phyloP scores from a whole-genome alignment of 2,329 filamentous ascomycete species.

The Cercospora sojina region DNA sequence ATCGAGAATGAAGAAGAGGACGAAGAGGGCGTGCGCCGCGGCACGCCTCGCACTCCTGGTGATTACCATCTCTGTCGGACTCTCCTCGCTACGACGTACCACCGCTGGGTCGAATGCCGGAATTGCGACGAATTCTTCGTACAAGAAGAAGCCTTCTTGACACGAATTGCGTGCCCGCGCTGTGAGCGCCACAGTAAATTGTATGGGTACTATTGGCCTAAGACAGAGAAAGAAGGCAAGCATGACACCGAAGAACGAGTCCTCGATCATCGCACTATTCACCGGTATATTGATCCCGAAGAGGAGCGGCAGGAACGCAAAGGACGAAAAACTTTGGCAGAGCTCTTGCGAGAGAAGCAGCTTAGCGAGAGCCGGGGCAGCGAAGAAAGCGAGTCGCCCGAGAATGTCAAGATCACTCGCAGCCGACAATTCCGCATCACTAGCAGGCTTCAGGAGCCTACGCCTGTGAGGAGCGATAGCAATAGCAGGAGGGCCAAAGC shows the following conservation, averaged over 20 bases:
- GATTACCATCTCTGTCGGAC: slow-evolving; percentile 76
- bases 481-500: slow-evolving; percentile 1
- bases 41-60: slow-evolving; percentile 44
- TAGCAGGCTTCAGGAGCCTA: slow-evolving; percentile 15
- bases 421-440: slow-evolving; percentile 14
- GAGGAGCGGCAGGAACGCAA: slow-evolving; percentile 39
- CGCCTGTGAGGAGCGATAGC: slow-evolving; percentile 16
- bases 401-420: slow-evolving; percentile 9
- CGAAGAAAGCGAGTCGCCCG: slow-evolving; percentile 21
- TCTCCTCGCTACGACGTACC: slow-evolving; percentile 72
- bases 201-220: slow-evolving; percentile 94
- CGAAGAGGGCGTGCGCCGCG: slow-evolving; percentile 34
- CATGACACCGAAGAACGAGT: slow-evolving; percentile 68
- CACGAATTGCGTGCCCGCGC: slow-evolving; percentile 79
- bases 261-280: slow-evolving; percentile 81
- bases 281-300: slow-evolving; percentile 71
- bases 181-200: slow-evolving; percentile 95
- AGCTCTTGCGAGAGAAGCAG: slow-evolving; percentile 32
- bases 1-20: slow-evolving; percentile 31
- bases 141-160: slow-evolving; percentile 83
- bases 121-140: slow-evolving; percentile 82
- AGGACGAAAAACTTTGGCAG: slow-evolving; percentile 36
- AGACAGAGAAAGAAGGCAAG: slow-evolving; percentile 78
- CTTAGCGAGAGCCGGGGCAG: slow-evolving; percentile 26
- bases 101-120: slow-evolving; percentile 84